Base-by-base conservation (phyloP, 2,329 filamentous ascomycete species). In the Fusarium beomiforme region DNA sequence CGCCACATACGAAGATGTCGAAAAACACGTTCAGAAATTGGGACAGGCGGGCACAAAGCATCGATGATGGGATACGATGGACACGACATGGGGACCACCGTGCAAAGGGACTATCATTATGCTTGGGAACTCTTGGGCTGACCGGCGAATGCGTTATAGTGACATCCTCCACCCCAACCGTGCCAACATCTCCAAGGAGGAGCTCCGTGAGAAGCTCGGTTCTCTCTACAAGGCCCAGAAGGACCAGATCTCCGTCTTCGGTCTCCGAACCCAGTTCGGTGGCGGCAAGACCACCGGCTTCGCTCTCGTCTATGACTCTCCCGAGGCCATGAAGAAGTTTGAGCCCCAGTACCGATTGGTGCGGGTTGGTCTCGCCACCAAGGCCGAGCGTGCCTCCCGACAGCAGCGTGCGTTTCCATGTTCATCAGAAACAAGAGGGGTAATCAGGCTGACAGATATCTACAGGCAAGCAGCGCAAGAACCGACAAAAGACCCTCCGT, bases 381-480 rank as follows among this genome's bases (percentile, higher is more conserved):
- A 98, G 93, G 89, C 94, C 85, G 96, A 99, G 93, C 95, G 95
- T 89, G 91, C 96, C 81, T 94, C 91, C 89, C 93, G 96, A 91
- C 96, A 99, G 89, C 96, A 99, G 88, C 95, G 96, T 98, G 95
- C 83, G 95, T 97, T 78, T 33, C 46, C 24, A 10, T 29, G 12
- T 36, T 9, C 10, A n/a, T 24, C 16, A 17, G 6, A 8, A 8
- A 3, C 14, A 12, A 16, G 21, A 61, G 62, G 56, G 41, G 50
- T 62, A 62, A 49, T 46, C 23, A 47, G 44, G 44, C 60, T 63
- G 50, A 69, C 58, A 64, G 33, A 55, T 42, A 26, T 66, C 78
- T 50, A 88, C 86, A 98, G 95, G 95, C 92, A 99, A 99, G 91
- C 96, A 98, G 89, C 93, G 96, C 89, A 99, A 99, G 94, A 99